Evolutionary conservation across 805 yeast species (phyloP).

Genomic region (Tetrapisispora pingtungensis): DNA sequence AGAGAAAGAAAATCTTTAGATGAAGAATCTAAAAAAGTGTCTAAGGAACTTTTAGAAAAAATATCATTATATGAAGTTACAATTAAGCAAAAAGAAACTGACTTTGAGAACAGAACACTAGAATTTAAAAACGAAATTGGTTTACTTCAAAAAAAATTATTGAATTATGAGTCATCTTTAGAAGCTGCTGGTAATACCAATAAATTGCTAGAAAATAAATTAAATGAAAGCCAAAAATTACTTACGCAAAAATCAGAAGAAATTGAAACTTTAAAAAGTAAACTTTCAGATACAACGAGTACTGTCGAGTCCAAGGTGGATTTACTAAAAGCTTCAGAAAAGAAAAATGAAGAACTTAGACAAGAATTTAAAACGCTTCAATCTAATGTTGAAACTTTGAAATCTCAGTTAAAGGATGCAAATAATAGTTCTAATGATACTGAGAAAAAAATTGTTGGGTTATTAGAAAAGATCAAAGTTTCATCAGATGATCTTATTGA

Average conservation of each 20-base stretch:
- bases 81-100: constrained; percentile 4
- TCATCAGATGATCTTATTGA: neutral
- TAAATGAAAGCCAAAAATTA: neutral
- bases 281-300: too few species aligned
- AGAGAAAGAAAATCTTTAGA: constrained; percentile 39
- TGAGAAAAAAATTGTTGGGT: neutral
- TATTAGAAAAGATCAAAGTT: neutral
- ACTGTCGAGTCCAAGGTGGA: too few species aligned
- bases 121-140: neutral
- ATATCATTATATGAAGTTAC: constrained; percentile 35
- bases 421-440: neutral
- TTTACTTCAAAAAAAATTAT: neutral
- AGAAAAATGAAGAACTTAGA: neutral
- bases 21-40: constrained; percentile 40
- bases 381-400: neutral
- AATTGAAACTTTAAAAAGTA: too few species aligned
- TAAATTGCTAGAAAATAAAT: neutral
- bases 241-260: too few species aligned
- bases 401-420: neutral
- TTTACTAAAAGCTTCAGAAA: neutral
- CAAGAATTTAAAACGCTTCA: neutral
- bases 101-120: neutral
- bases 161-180: neutral
- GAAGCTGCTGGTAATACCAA: neutral
- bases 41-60: constrained; percentile 40